Base-by-base conservation (phyloP, 768 basidiomycete species). In the Guyanaporus albipodus region DNA sequence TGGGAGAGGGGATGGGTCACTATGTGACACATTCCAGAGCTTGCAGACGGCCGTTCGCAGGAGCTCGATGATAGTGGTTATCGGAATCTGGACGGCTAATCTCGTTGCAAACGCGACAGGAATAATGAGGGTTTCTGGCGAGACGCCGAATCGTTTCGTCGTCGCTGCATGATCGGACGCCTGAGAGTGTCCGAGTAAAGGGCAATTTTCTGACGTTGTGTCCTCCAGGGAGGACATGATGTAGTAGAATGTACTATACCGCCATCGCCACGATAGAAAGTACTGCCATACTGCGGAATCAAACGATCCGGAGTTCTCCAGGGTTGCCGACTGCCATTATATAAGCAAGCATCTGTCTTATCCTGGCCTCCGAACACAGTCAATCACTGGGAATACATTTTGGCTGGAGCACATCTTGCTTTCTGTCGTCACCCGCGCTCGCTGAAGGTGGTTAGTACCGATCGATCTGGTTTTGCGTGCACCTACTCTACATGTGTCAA, bases 11-110 rank as follows among this genome's bases (percentile, higher is more conserved):
- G 24, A 21, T 7, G 39, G 40, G 42, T 45, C n/a, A 21, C 36
- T 28, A 12, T 62, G 59, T 0, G 47, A 39, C 0, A 8, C 23
- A 21, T 52, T 55, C 55, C 63, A 67, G 18, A 52, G 11, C 29
- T 48, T 54, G 54, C 67, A 68, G 17, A 61, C 39, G 21, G 52
- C 38, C 23, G 42, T 50, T 28, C 64, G 62, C 3, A 67, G 8
- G 14, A 67, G 50, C 8, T 55, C 58, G 14, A 62, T 23, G 15
- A 61, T 36, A 6, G 67, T 68, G 2, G 67, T 63, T 2, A 45
- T 4, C n/a, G 60, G 54, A 6, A 68, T 46, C n/a, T 18, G 23
- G 2, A 21, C 21, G 5, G 60, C 66, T 19, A 68, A 33, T 8
- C 35, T 51, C 12, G 55, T 55, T 24, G 49, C 52, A 8, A 68